phyloP scores from a whole-genome alignment of 176 grass and related monocot genomes.

The Phragmites australis region DNA sequence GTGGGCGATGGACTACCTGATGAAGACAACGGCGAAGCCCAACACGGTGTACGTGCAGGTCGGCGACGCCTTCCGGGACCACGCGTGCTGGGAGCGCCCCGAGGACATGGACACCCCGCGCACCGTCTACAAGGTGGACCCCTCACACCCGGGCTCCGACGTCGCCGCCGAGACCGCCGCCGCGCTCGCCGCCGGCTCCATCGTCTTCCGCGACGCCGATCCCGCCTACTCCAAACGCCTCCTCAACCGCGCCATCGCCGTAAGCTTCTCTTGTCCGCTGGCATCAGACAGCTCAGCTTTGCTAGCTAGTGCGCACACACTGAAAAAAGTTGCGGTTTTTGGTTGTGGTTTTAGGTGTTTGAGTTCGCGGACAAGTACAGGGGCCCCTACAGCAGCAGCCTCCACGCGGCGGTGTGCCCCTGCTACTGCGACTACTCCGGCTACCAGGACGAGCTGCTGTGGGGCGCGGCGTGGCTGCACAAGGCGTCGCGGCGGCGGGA shows the following conservation, averaged over 20 bases:
- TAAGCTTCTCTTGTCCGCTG: too few species aligned
- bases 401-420: slow-evolving; percentile 72
- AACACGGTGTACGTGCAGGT: slow-evolving; percentile 80
- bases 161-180: slow-evolving; percentile 88
- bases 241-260: slow-evolving; percentile 72
- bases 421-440: slow-evolving; percentile 92
- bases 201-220: slow-evolving; percentile 75
- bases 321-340: too few species aligned
- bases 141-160: slow-evolving; percentile 68
- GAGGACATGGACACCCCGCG: slow-evolving; percentile 97
- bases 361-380: slow-evolving; percentile 76
- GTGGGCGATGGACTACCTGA: slow-evolving; percentile 89
- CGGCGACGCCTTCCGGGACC: slow-evolving; percentile 72
- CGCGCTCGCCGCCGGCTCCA: slow-evolving; percentile 74
- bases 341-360: too few species aligned
- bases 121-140: slow-evolving; percentile 79
- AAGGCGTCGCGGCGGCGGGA: slow-evolving; percentile 58
- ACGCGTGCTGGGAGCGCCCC: slow-evolving; percentile 86
- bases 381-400: slow-evolving; percentile 79
- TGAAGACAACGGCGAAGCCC: slow-evolving; percentile 60
- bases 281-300: too few species aligned
- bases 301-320: too few species aligned
- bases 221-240: slow-evolving; percentile 54
- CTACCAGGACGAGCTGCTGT: slow-evolving; percentile 95
- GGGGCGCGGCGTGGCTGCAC: slow-evolving; percentile 96